Base-by-base conservation (phyloP, 2,329 filamentous ascomycete species). In the Trichoderma simmonsii region DNA sequence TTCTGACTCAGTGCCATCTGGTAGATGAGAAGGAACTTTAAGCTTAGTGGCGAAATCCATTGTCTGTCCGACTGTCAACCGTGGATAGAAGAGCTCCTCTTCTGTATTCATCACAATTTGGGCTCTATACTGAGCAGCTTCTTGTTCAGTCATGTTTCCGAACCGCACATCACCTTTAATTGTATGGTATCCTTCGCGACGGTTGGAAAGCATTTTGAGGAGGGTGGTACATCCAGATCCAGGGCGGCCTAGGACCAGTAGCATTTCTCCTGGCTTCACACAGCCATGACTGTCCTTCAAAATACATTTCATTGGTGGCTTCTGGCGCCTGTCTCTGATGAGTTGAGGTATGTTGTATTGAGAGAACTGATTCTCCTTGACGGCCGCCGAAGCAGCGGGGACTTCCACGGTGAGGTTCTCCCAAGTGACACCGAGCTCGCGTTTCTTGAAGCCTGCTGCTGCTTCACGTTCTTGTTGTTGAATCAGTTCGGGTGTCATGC, bases 211-310 rank as follows among this genome's bases (percentile, higher is more conserved):
- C 75, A 91, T 84, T 76, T 92, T 93, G 57, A 94, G 83, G 21
- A 94, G 84, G 0, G 91, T 92, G 0, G 91, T 92, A 78, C 92
- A 94, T 43, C 91, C 91, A 3, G 89, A 85, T 0, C 91, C 91
- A 0, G 91, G 91, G 1, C 90, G 85, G 3, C 91, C 91, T 0
- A 93, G 83, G 0, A 93, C 90, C 0, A 93, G 81, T 1, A 92
- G 80, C 91, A 93, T 92, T 80, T 93, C 90, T 28, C 91, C 92
- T 0, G 91, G 91, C 78, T 90, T 90, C 65, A 93, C 88, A 75
- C 90, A 92, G 11, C 91, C 91, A 77, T 90, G 87, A 54, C 48
- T 24, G 48, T 54, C 48, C 48, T 54, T 54, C 21, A 54, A 54
- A 24, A 54, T 54, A 12, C 21, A 24, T 54, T 54, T 54, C 21